A percentile compares a stretch with the other conserved stretches of the same genome.
Conservation (phyloP, 345 rosid species). For the Acer saccharum region DNA sequence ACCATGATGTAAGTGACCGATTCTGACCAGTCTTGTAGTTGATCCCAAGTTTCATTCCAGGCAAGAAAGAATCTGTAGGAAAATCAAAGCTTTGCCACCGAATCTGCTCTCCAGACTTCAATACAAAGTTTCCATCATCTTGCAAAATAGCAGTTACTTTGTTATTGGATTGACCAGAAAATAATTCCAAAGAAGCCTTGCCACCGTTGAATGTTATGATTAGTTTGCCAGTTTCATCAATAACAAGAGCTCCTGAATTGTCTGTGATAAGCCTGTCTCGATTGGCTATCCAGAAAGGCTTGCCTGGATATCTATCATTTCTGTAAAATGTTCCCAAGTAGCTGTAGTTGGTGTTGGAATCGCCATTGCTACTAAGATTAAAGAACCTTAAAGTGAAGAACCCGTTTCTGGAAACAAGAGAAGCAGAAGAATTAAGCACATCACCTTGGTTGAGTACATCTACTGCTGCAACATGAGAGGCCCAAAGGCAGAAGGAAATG, state of each 20-base stretch:
- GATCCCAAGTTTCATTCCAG: too few relatives aligned
- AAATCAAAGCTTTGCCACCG: too few relatives aligned
- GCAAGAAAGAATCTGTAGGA: too few relatives aligned
- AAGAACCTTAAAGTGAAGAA: neutral
- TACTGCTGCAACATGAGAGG: neutral
- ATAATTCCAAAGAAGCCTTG: neutral
- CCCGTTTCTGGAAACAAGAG: neutral
- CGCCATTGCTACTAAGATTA: neutral
- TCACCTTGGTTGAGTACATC: neutral
- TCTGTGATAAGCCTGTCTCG: neutral
- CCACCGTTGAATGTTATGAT: neutral
- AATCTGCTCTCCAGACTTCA: too few relatives aligned
- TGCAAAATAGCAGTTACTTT: too few relatives aligned
- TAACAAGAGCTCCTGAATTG: neutral
- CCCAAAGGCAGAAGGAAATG: too few relatives aligned
- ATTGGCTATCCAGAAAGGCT: constrained; percentile 1
- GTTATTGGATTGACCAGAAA: too few relatives aligned
- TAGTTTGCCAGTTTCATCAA: neutral
- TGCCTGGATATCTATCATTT: neutral
- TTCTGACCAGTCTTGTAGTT: too few relatives aligned
- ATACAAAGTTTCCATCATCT: too few relatives aligned
- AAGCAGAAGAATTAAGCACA: neutral
- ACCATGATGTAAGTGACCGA: too few relatives aligned
- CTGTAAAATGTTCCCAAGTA: neutral
- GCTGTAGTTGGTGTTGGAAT: neutral